These are phyloP conservation scores for Trichodelitschia bisporula DNA, from an alignment of 495 filamentous ascomycete species.

Conservation along the genomic window DNA sequence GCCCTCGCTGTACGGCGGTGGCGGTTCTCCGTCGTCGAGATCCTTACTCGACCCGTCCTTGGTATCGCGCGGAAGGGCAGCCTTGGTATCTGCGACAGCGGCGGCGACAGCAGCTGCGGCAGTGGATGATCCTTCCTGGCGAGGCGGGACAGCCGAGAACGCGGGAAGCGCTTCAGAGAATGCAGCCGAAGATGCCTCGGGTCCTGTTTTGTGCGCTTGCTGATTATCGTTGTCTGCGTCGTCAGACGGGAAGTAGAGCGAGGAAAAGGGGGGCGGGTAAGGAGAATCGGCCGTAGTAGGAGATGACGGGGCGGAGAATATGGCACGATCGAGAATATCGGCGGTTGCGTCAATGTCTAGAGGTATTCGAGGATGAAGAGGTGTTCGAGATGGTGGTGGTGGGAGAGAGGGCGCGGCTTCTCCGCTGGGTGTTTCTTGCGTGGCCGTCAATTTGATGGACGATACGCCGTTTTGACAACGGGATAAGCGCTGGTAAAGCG, in stretches of 20 bases:
- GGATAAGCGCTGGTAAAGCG: too few species aligned
- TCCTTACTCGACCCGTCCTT: constrained; percentile 48
- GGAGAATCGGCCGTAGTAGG: too few species aligned
- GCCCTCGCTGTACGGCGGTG: constrained; percentile 89
- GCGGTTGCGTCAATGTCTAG: too few species aligned
- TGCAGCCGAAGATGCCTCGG: constrained; percentile 18
- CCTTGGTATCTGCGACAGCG: constrained; percentile 58
- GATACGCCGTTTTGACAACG: too few species aligned
- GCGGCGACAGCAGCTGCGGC: constrained; percentile 17
- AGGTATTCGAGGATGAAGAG: too few species aligned
- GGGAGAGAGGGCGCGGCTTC: too few species aligned
- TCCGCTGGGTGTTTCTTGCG: too few species aligned
- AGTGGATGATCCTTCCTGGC: constrained; percentile 13
- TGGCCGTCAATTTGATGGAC: too few species aligned
- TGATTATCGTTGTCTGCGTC: constrained; percentile 19
- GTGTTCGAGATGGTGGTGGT: too few species aligned
- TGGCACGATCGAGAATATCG: too few species aligned
- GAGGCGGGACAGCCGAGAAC: constrained; percentile 21
- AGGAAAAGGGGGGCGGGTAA: constrained; percentile 43
- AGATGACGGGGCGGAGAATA: too few species aligned
- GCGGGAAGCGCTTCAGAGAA: constrained; percentile 22
- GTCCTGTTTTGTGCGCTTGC: too few species aligned
- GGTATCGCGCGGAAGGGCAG: constrained; percentile 50
- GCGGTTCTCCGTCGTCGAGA: constrained; percentile 71
- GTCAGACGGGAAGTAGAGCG: constrained; percentile 26